Conservation (phyloP, 1,284 basidiomycete species). For the Cutaneotrichosporon sp. region DNA sequence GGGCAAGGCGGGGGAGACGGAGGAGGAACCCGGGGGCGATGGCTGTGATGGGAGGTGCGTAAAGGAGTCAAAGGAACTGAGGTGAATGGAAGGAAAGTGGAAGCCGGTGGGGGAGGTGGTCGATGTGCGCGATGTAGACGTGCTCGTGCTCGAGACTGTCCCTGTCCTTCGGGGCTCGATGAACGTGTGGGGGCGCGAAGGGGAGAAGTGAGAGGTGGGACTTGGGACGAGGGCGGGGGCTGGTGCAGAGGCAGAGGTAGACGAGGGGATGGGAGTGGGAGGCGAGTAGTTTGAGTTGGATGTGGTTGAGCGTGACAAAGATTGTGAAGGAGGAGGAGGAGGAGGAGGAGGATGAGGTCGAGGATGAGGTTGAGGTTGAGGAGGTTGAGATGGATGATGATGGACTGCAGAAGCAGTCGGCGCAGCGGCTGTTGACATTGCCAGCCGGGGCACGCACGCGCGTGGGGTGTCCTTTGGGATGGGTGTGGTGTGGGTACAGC, state of each 20-base stretch:
- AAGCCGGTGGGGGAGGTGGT: constrained; percentile 7
- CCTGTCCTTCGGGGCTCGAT: constrained; percentile 11
- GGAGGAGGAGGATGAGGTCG: too few relatives aligned
- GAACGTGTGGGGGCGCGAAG: constrained; percentile 1
- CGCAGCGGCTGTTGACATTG: constrained; percentile 7
- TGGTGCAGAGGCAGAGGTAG: neutral
- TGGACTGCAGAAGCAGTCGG: neutral
- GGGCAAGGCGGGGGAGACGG: neutral
- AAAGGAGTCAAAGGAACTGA: constrained; percentile 18
- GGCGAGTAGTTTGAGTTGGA: constrained; percentile 9
- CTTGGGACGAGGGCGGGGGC: neutral
- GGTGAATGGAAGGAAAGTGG: constrained; percentile 17
- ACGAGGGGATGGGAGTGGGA: too few relatives aligned
- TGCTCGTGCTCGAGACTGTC: constrained; percentile 5
- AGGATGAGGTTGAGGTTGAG: too few relatives aligned
- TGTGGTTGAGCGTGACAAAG: constrained; percentile 17
- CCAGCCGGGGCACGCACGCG: too few relatives aligned
- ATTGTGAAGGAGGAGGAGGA: too few relatives aligned
- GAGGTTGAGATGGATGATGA: too few relatives aligned
- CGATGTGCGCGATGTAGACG: constrained; percentile 5
- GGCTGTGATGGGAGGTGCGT: constrained; percentile 3
- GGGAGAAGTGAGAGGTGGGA: neutral
- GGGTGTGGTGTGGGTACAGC: too few relatives aligned
- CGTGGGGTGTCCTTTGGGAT: too few relatives aligned
- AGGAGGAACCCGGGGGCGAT: constrained; percentile 1